Conservation (phyloP, 305 asterid species). For the Fraxinus baroniana region DNA sequence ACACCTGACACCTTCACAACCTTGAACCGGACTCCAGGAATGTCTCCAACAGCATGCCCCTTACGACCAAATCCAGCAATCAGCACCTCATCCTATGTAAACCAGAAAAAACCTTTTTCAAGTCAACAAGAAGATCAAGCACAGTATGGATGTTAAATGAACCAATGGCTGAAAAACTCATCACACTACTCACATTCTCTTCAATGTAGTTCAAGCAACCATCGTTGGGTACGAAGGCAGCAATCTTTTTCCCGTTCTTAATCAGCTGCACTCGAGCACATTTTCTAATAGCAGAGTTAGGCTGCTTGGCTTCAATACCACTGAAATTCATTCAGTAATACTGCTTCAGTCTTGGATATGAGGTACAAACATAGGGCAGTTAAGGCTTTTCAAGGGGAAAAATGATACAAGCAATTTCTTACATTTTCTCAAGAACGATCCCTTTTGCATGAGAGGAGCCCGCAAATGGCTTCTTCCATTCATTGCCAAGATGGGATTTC, state of each 20-base stretch:
- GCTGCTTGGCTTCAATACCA: slow-evolving; percentile 38
- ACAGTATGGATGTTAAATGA: not conserved
- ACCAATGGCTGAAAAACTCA: not conserved
- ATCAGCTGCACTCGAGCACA: slow-evolving; percentile 40
- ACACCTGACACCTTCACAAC: slow-evolving; percentile 33
- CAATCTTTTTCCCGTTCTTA: slow-evolving; percentile 35
- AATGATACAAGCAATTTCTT: not conserved
- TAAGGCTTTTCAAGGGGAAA: not conserved
- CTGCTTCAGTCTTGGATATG: not conserved
- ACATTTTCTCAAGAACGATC: slow-evolving; percentile 38
- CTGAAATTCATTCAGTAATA: not conserved
- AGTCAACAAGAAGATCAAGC: not conserved
- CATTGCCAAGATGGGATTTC: slow-evolving; percentile 39
- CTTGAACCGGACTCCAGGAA: slow-evolving; percentile 34
- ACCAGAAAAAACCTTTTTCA: not conserved
- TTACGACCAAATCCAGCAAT: slow-evolving; percentile 36
- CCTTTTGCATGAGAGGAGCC: slow-evolving; percentile 47
- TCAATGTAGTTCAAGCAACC: slow-evolving; percentile 39
- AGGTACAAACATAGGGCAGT: not conserved
- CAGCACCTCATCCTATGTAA: slow-evolving; percentile 31
- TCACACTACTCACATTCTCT: slow-evolving; percentile 22
- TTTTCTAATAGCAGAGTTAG: slow-evolving; percentile 34
- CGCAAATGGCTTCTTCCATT: slow-evolving; percentile 43
- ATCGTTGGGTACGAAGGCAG: slow-evolving; percentile 40
- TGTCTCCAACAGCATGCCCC: slow-evolving; percentile 37